Base-by-base conservation (phyloP, 2,329 filamentous ascomycete species). In the Diplodia seriata region DNA sequence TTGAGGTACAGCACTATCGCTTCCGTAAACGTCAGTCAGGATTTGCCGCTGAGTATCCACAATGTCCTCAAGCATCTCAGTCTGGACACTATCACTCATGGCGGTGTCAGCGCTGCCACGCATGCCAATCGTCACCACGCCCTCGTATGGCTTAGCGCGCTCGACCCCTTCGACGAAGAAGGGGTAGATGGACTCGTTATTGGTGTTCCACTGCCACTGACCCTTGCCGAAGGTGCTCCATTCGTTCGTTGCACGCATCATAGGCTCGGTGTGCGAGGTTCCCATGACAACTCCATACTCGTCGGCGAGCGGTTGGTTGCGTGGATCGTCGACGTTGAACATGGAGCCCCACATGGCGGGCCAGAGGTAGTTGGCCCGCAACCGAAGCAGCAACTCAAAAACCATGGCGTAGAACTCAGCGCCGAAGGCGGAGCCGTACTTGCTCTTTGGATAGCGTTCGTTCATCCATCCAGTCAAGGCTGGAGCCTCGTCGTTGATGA, bases 351-450 rank as follows among this genome's bases (percentile, higher is more conserved):
- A 93, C 75, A 87, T 82, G 0, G 89, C 85, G 0, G 90, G 91
- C 90, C 91, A 93, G 61, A 93, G 81, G 73, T 92, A 92, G 76
- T 93, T 93, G 18, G 90, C 90, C 47, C 87, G 85, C 33, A 91
- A 82, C 7, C 91, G 85, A 6, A 93, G 85, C 1, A 92, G 79
- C 1, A 93, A 81, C 78, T 93, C 91, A 70, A 91, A 92, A 23
- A 93, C 86, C 23, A 86, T 85, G 4, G 84, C 80, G 77, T 93
- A 91, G 76, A 92, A 91, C 4, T 86, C 83, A n/a, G 85, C 81
- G 68, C 86, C 86, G 68, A 76, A 81, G 53, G 54, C 67, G 2
- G 67, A 59, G 50, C 67, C 67, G 53, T 81, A 83, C 20, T 80
- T 74, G 38, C 79, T 80, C 47, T 53, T 65, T 18, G 43, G 43